These are phyloP conservation scores for Ogataea dorogensis DNA, from an alignment of 805 yeast species.

Conservation along the genomic window DNA sequence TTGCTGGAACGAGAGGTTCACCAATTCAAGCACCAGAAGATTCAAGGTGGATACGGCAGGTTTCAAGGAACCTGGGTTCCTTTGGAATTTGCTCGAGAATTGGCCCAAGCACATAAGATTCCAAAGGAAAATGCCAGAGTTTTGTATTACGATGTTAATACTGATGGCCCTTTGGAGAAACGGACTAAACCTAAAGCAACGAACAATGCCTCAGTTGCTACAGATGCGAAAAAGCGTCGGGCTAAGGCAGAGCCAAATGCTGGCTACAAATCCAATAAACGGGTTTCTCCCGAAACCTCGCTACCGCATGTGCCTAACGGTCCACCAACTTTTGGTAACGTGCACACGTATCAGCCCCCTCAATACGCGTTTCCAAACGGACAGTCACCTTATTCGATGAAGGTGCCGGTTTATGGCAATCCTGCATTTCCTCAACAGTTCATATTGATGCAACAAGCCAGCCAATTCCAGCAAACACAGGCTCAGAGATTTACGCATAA, in stretches of 20 bases:
- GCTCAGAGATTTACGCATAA: slow-evolving; percentile 18
- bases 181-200: slow-evolving; percentile 34
- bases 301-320: slow-evolving; percentile 7
- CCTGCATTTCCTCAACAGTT: slow-evolving; percentile 19
- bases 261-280: slow-evolving; percentile 15
- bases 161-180: slow-evolving; percentile 43
- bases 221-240: slow-evolving; percentile 28
- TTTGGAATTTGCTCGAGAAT: slow-evolving; percentile 55
- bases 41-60: slow-evolving; percentile 83
- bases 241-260: slow-evolving; percentile 34
- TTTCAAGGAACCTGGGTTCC: slow-evolving; percentile 91
- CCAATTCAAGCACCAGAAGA: slow-evolving; percentile 62
- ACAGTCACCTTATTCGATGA: slow-evolving; percentile 11
- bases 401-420: slow-evolving; percentile 9
- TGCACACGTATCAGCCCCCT: slow-evolving; percentile 7
- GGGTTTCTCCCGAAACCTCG: slow-evolving; percentile 5
- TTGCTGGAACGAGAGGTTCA: slow-evolving; percentile 75
- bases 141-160: slow-evolving; percentile 51
- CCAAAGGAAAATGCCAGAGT: slow-evolving; percentile 52
- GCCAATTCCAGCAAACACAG: slow-evolving; percentile 18
- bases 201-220: background rate
- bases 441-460: slow-evolving; percentile 17
- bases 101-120: slow-evolving; percentile 52
- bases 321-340: slow-evolving; percentile 19
- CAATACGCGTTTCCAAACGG: slow-evolving; percentile 21